Evolutionary conservation across 805 yeast genomes (phyloP).

Genomic region (Saccharomycopsis babjevae): DNA sequence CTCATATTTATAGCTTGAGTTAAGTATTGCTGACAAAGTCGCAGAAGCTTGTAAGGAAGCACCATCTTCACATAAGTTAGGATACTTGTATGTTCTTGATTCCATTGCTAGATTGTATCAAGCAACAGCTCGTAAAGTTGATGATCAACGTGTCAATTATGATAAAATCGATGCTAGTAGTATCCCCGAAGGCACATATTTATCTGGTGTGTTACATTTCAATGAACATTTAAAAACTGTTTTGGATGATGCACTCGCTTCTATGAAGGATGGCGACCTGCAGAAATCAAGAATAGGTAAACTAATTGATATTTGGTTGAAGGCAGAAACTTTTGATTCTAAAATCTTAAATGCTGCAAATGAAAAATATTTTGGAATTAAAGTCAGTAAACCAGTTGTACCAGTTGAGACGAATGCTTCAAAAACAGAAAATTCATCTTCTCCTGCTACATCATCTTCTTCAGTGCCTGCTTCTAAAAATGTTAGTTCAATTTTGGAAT

Average conservation of each 20-base stretch:
- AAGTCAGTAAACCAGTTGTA: conserved; percentile 9
- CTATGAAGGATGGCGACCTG: conserved; percentile 22
- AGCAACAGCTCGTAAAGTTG: conserved; percentile 57
- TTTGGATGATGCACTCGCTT: conserved; percentile 5
- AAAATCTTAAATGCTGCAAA: conserved; percentile 45
- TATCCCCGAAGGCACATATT: conserved; percentile 8
- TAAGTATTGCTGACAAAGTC: conserved; percentile 47
- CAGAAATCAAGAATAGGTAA: conserved; percentile 69
- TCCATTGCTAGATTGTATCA: conserved; percentile 80
- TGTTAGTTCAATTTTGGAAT: conserved; percentile 58
- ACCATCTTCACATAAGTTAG: conserved; percentile 67
- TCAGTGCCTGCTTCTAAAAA: conserved; percentile 28
- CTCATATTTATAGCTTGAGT: conserved; percentile 29
- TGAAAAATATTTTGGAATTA: conserved; percentile 40
- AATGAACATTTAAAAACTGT: conserved; percentile 5
- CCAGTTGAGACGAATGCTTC: not conserved
- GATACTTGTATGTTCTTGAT: conserved; percentile 84
- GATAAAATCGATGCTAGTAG: conserved; percentile 3
- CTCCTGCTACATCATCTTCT: conserved; percentile 32
- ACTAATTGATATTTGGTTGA: conserved; percentile 86
- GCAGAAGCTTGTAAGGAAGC: conserved; percentile 61
- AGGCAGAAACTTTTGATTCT: conserved; percentile 65
- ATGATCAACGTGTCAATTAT: conserved; percentile 30
- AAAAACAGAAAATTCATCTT: conserved; percentile 19
- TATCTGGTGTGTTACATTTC: conserved; percentile 8